Base-by-base conservation (phyloP, 2,329 filamentous ascomycete genomes). In the Stachybotrys chartarum region DNA sequence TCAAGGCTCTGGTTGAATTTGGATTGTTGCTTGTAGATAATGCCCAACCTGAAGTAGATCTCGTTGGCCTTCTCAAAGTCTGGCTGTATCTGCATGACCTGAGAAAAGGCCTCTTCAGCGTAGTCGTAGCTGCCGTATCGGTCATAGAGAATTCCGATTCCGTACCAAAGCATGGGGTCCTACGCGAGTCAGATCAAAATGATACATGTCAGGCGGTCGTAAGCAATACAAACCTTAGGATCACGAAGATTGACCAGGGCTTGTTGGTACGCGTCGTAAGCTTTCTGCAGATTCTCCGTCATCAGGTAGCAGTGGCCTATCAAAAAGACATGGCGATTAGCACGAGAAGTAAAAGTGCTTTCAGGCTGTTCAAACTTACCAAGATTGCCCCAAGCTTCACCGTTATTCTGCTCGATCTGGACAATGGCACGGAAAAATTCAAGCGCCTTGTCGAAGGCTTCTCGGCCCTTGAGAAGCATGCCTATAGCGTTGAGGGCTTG, bases 11-110 rank as follows among this genome's bases (percentile, higher is more conserved):
- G 88, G 53, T 80, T 79, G 70, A 92, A 99, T 71, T 97, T 97
- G 59, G 92, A 87, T 69, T 97, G 94, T 67, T 97, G 93, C 72
- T 99, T 99, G 78, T 97, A 97, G 61, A 99, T 97, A 76, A 99
- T 99, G n/a, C 94, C 94, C 8, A 99, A 82, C 31, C 94, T 85
- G 75, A 99, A 99, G 72, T 97, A 99, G 54, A 99, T 97, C 71
- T 99, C 94, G 67, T 97, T 97, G 56, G 93, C 92, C 80, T 99
- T 99, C 68, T 99, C 94, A 63, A 97, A 97, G 64, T 91, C 87
- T 5, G 93, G 94, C 66, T 96, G 88, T 87, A 99, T 97, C 63
- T 91, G 88, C 94, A 99, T 97, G 59, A 99, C 94, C 68, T 97
- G 91, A 2, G 93, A 97, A 69, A 97, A 97, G 6, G 94, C 94